Base-by-base conservation (phyloP, 768 basidiomycete species). In the Auricularia auricula-judae region DNA sequence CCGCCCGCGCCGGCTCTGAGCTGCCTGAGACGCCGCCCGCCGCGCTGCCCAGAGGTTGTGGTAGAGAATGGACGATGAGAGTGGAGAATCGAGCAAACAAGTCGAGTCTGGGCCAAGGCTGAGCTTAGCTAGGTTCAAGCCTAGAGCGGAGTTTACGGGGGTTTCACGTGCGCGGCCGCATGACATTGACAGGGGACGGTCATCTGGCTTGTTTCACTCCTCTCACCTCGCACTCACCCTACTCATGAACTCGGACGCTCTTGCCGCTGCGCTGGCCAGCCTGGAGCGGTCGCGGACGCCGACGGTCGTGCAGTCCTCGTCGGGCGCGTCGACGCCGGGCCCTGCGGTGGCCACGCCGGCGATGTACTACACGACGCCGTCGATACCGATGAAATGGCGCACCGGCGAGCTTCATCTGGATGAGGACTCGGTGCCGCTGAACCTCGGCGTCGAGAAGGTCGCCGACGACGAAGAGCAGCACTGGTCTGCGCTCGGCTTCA, bases 371-470 rank as follows among this genome's bases (percentile, higher is more conserved):
- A 59, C 56, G 29, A 59, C 56, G 29, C 56, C 56, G 23, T 29
- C 56, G 34, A 59, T 59, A 4, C 56, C 56, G 5, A 59, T 59
- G 56, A 59, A 59, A 18, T 59, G 56, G 56, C 56, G 56, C 56
- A 59, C 29, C 11, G 56, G 56, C 23, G 56, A 59, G 56, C 56
- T 59, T 8, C 29, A 35, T 14, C 56, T 59, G 11, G 29, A 59
- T 18, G 56, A 59, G 29, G 56, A 59, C 56, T n/a, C 11, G 16
- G 23, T 59, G 23, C 56, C 56, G 34, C 56, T 59, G 7, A 59
- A 59, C 29, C 56, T 59, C 23, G 56, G 56, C 56, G 56, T 59
- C 56, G 56, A 59, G 34, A 59, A 59, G 56, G 34, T 59, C 23
- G 56, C 56, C 29, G 56, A 59, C 56, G 56, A 59, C 56, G 56